phyloP scores from a whole-genome alignment of 2,329 filamentous ascomycete genomes.

The Hymenoscyphus fructigenus region DNA sequence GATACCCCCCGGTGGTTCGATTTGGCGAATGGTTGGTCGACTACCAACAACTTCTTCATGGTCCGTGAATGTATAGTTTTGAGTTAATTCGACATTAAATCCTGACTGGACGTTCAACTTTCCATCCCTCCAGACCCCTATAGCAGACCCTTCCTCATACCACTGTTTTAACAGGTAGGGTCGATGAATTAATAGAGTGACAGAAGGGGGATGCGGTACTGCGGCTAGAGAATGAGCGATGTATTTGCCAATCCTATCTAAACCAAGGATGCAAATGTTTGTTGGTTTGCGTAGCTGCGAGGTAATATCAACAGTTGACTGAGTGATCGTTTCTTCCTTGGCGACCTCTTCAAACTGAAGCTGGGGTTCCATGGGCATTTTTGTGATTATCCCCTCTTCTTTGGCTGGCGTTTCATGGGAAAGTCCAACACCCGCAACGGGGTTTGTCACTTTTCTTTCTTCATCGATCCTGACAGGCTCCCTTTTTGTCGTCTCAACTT shows the following conservation, averaged over 20 bases:
- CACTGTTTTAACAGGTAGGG: conserved; percentile 45
- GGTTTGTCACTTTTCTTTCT: neutral
- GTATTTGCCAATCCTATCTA: conserved; percentile 62
- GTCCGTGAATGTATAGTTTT: neutral
- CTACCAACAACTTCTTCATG: neutral
- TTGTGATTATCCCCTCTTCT: neutral
- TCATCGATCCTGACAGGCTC: neutral
- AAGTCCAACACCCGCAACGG: neutral
- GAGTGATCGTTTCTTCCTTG: neutral
- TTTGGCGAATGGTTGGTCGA: neutral
- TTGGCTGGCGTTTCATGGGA: neutral
- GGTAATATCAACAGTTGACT: neutral
- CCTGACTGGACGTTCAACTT: conserved; percentile 38
- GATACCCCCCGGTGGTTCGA: conserved; percentile 28
- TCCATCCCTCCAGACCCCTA: conserved; percentile 48
- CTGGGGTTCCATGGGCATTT: neutral
- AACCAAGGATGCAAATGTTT: conserved; percentile 62
- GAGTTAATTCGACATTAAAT: conserved; percentile 34
- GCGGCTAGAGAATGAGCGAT: conserved; percentile 64
- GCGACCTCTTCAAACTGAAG: neutral
- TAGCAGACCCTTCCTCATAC: conserved; percentile 44
- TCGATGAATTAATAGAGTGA: conserved; percentile 62
- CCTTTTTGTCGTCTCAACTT: neutral
- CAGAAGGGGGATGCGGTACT: conserved; percentile 57
- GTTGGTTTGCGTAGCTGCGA: conserved; percentile 8